Evolutionary conservation across 1,284 basidiomycete genomes (phyloP).

Genomic region (Peniophora sp.): DNA sequence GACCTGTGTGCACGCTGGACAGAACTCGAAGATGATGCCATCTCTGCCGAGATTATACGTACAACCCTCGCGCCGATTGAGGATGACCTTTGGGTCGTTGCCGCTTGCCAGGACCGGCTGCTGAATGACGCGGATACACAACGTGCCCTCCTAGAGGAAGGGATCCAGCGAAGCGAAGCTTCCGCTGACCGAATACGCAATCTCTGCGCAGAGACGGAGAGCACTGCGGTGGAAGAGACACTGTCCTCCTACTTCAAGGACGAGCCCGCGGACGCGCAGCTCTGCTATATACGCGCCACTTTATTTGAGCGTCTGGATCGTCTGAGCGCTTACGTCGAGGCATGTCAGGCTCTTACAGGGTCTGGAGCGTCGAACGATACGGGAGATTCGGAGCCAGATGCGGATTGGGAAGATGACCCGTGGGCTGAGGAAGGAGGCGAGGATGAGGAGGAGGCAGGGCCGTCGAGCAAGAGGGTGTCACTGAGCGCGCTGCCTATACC

Average conservation of each 20-base stretch:
- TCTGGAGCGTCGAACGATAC: constrained; percentile 21
- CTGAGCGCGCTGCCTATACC: constrained; percentile 33
- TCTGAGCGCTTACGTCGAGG: constrained; percentile 59
- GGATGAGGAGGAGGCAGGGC: constrained; percentile 9
- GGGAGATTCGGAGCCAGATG: constrained; percentile 20
- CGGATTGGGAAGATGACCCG: constrained; percentile 76
- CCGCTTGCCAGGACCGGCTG: constrained; percentile 64
- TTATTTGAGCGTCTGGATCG: constrained; percentile 58
- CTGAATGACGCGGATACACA: constrained; percentile 51
- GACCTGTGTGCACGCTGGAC: constrained; percentile 48
- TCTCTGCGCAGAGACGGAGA: constrained; percentile 13
- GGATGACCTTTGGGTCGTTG: constrained; percentile 68
- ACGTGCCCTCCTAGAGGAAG: constrained; percentile 50
- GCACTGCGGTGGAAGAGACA: constrained; percentile 14
- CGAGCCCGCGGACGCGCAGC: constrained; percentile 47
- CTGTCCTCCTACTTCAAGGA: constrained; percentile 44
- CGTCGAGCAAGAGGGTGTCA: constrained; percentile 9
- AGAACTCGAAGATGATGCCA: constrained; percentile 40
- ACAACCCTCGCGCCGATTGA: constrained; percentile 40
- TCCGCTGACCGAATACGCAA: constrained; percentile 41
- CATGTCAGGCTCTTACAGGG: constrained; percentile 32
- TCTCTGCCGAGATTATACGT: constrained; percentile 42
- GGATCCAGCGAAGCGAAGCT: constrained; percentile 46
- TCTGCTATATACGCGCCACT: constrained; percentile 54
- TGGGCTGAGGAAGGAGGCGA: constrained; percentile 45